Percentiles rank a stretch among this genome's conserved stretches.
Conservation (phyloP, 2,329 filamentous ascomycete species). For the Stachybotrys chlorohalonatus region DNA sequence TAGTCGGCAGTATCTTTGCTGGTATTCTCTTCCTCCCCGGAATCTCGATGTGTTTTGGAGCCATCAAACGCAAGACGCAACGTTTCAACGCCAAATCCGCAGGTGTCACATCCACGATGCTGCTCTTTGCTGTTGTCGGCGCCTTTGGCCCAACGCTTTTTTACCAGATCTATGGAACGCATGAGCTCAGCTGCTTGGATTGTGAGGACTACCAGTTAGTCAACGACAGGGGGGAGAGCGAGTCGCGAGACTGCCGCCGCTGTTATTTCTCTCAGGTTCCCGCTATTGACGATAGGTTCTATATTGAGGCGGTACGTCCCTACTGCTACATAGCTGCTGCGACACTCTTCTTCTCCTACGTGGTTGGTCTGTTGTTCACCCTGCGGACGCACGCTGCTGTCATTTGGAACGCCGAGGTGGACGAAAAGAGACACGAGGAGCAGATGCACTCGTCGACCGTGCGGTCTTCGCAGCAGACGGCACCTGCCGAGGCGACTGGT, state of each 20-base stretch:
- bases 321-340: slow-evolving; percentile 86
- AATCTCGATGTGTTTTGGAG: slow-evolving; percentile 96
- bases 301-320: slow-evolving; percentile 79
- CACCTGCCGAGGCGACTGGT: slow-evolving; percentile 34
- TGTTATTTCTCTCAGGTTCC: slow-evolving; percentile 91
- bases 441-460: slow-evolving; percentile 23
- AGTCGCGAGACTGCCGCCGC: slow-evolving; percentile 70
- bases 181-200: slow-evolving; percentile 80
- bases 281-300: slow-evolving; percentile 79
- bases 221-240: slow-evolving; percentile 22
- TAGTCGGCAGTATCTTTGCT: slow-evolving; percentile 95
- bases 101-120: slow-evolving; percentile 94
- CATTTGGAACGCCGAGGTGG: slow-evolving; percentile 84
- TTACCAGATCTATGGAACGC: slow-evolving; percentile 97
- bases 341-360: slow-evolving; percentile 83
- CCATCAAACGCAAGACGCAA: slow-evolving; percentile 95
- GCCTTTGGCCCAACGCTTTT: slow-evolving; percentile 94
- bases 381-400: slow-evolving; percentile 91
- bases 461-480: slow-evolving; percentile 24
- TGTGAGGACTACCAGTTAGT: slow-evolving; percentile 37
- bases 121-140: slow-evolving; percentile 90
- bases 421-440: slow-evolving; percentile 64
- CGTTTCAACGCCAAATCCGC: slow-evolving; percentile 96
- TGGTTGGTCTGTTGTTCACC: slow-evolving; percentile 92
- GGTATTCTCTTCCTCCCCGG: slow-evolving; percentile 92